Evolutionary conservation across 2,329 filamentous ascomycete genomes (phyloP), one percentile per base, ranked within the genome.

Genomic region (Botrytis aclada): DNA sequence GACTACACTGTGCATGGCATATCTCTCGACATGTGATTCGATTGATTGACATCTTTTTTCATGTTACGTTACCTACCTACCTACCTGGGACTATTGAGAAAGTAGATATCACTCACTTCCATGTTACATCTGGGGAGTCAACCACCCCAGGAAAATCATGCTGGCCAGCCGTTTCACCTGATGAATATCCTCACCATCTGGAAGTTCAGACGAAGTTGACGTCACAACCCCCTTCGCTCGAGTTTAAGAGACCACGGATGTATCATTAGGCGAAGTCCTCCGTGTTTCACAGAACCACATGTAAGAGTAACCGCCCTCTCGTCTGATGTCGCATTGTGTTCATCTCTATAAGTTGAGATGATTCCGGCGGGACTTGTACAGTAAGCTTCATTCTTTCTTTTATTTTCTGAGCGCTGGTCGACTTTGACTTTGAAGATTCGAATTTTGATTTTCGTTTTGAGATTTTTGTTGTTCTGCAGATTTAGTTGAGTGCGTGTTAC

Each of bases 181-280:
- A 25, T 58, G 32, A 29, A 22, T 71, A 37, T 58, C 69, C 37
- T 47, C 54, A 56, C 58, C 66, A 73, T 72, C 25, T 51, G 71
- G 71, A 64, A 75, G 74, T 76, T 77, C 75, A 77, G 75, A 74
- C 76, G 71, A 74, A 71, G 41, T 60, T 5, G 7, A 22, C 34
- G 62, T 47, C 51, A 67, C n/a, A 39, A 67, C 34, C 51, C 39
- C 47, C 70, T 72, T 67, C 62, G 62, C 51, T 72, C 67, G 32
- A 41, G 20, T 41, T n/a, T 8, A 54, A 39, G 69, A 65, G 20
- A 66, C 70, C 41, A 65, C 51, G 22, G 62, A 20, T 66, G 70
- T 64, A 39, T 60, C 70, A 58, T 67, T 43, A 66, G 39, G 20
- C 29, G 62, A 71, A 58, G 58, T 29, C 25, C 43, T n/a, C 45